Percentiles rank a stretch among this genome's conserved stretches.
These are phyloP conservation scores for Trichophyton schoenleinii DNA, from an alignment of 2,329 filamentous ascomycete genomes.

Conservation along the genomic window DNA sequence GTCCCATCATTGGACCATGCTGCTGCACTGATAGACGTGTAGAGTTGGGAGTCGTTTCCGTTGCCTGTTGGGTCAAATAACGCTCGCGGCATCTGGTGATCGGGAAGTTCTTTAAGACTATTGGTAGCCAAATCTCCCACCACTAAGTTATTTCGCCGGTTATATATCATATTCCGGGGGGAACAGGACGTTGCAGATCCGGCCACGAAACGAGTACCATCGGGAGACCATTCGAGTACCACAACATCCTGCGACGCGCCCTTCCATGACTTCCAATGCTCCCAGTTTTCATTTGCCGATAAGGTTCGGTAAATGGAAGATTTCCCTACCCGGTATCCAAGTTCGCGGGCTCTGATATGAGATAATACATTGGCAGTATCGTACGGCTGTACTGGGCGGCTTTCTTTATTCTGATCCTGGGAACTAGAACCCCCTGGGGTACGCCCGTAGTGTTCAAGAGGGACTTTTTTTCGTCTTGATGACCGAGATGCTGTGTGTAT, in stretches of 20 bases:
- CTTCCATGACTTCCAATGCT: slow-evolving; percentile 38
- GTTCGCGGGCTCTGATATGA: slow-evolving; percentile 23
- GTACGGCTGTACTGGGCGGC: not conserved
- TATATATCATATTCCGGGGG: slow-evolving; percentile 45
- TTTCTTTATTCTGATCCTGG: not conserved
- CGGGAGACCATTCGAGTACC: slow-evolving; percentile 43
- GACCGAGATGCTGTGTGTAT: not conserved
- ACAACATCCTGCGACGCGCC: slow-evolving; percentile 48
- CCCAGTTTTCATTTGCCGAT: slow-evolving; percentile 23
- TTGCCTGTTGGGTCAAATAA: slow-evolving; percentile 26
- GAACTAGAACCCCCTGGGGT: not conserved
- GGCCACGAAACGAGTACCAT: slow-evolving; percentile 43
- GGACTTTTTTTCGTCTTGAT: not conserved
- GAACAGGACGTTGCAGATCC: slow-evolving; percentile 47
- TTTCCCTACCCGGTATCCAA: slow-evolving; percentile 15
- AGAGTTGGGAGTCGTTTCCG: slow-evolving; percentile 41
- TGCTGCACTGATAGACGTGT: slow-evolving; percentile 44
- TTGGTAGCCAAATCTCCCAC: slow-evolving; percentile 36
- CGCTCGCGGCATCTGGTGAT: slow-evolving; percentile 38
- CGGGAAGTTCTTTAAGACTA: slow-evolving; percentile 40
- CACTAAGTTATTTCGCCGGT: slow-evolving; percentile 45
- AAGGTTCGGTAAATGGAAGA: slow-evolving; percentile 16
- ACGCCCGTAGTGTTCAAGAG: not conserved
- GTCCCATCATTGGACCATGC: slow-evolving; percentile 38
- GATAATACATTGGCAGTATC: slow-evolving; percentile 4